Base-by-base conservation (phyloP, 2,329 filamentous ascomycete genomes). In the Sporothrix globosa region DNA sequence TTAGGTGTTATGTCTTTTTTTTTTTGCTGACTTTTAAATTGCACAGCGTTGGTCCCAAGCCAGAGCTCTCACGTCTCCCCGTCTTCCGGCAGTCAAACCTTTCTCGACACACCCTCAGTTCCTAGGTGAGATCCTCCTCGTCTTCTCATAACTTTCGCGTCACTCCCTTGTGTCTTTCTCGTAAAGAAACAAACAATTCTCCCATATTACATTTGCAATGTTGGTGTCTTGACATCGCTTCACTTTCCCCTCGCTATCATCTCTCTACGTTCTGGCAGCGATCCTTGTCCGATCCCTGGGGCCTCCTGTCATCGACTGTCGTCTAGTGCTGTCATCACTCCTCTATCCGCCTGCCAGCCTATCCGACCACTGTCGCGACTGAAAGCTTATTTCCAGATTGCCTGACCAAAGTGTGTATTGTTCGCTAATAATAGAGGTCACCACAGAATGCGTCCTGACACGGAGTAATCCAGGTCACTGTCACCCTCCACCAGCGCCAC, bases 401-500 rank as follows among this genome's bases (percentile, higher is more conserved):
- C 27, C 27, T 4, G 27, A 30, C 27, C n/a, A 24, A 46, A 41
- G 34, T 27, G 39, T 39, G 24, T 17, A 13, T 14, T 27, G 19
- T 54, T 52, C 52, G 24, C 66, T 68, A 68, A 68, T 56, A 46
- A 68, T 68, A 46, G 52, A 53, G 52, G 52, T 68, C 34, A 17
- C 9, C 66, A 21, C 52, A 56, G 52, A 56, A 50, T 44, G 50
- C 50, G 65, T 56, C 44, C 41, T 48, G 60, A 24, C 34, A 46
- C 66, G 24, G 34, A 56, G 34, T 46, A 54, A 46, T 68, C 66
- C 66, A 68, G 66, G 52, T 41, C 66, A 30, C 52, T 44, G 52
- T 58, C 66, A 56, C 50, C 34, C 66, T 46, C 50, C 52, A 56
- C 34, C 39, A 52, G 46, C 21, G 52, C 34, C 48, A 21, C 66